Conservation (phyloP, 129 eudicot species). For the Flaveria ramosissima region DNA sequence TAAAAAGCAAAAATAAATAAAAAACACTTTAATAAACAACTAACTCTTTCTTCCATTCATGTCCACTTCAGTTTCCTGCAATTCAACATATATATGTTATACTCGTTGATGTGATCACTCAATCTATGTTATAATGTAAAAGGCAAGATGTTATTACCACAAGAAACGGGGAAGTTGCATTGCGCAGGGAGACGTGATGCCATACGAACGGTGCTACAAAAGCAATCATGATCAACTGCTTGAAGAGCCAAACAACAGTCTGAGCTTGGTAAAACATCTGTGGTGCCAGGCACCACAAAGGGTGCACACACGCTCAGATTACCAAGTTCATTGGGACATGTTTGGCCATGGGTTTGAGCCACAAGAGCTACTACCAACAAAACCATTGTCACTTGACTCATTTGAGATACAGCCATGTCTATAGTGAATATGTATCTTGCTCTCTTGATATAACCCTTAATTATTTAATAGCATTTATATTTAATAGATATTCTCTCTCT, state of each 20-base stretch:
- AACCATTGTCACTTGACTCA: constrained; percentile 9
- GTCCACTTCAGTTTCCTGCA: constrained; percentile 29
- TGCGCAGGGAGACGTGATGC: constrained; percentile 60
- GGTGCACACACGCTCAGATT: constrained; percentile 68
- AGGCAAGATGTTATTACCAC: constrained; percentile 31
- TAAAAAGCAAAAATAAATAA: not conserved
- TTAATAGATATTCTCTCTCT: not conserved
- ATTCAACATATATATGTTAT: not conserved
- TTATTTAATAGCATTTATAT: not conserved
- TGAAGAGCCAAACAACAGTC: constrained; percentile 79
- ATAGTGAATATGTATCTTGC: no score
- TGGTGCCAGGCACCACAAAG: constrained; percentile 60
- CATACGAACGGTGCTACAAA: constrained; percentile 66
- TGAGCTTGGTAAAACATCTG: constrained; percentile 42
- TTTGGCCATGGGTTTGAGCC: constrained; percentile 33
- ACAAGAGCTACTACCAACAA: constrained; percentile 33
- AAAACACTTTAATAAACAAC: not conserved
- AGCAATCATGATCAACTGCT: constrained; percentile 58
- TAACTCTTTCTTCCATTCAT: not conserved
- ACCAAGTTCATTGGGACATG: constrained; percentile 49
- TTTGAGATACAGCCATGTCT: constrained; percentile 16
- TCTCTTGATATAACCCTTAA: not conserved
- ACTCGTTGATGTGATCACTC: no score
- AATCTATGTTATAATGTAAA: no score
- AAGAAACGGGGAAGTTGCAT: constrained; percentile 74